Conservation (phyloP, 2,329 filamentous ascomycete genomes). For the Parascedosporium putredinis region DNA sequence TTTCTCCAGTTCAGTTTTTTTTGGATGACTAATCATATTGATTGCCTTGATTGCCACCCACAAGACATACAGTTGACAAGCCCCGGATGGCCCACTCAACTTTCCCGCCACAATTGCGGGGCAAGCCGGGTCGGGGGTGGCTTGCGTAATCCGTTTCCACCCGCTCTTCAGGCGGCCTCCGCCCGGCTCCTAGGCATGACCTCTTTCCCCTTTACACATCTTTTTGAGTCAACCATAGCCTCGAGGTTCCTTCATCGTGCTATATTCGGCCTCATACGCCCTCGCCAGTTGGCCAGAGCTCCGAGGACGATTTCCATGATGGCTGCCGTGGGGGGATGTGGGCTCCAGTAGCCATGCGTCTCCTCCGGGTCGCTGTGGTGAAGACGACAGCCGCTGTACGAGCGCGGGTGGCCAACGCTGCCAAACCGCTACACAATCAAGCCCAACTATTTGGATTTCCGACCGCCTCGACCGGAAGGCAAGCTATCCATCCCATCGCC, state of each 20-base stretch:
- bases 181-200: background rate
- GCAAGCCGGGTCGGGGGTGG: background rate
- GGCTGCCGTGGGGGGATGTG: slow-evolving; percentile 47
- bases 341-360: slow-evolving; percentile 44
- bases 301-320: slow-evolving; percentile 23
- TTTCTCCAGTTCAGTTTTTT: no score
- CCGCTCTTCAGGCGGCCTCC: background rate
- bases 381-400: slow-evolving; percentile 42
- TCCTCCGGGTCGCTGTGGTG: slow-evolving; percentile 40
- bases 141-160: slow-evolving; percentile 1
- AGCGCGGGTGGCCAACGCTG: slow-evolving; percentile 34
- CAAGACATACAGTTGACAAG: no score
- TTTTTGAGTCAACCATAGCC: background rate
- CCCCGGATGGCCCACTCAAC: background rate
- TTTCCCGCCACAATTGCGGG: slow-evolving; percentile 6
- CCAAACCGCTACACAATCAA: slow-evolving; percentile 33
- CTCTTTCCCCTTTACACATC: background rate
- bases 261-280: background rate
- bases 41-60: no score
- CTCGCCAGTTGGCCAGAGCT: background rate
- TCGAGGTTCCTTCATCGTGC: background rate
- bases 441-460: slow-evolving; percentile 34
- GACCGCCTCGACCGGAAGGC: slow-evolving; percentile 22
- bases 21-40: no score
- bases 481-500: slow-evolving; percentile 41